Evolutionary conservation across 352 stramenopile species (phyloP), one percentile per base, ranked within the genome.

Genomic region (Phytophthora europaea): DNA sequence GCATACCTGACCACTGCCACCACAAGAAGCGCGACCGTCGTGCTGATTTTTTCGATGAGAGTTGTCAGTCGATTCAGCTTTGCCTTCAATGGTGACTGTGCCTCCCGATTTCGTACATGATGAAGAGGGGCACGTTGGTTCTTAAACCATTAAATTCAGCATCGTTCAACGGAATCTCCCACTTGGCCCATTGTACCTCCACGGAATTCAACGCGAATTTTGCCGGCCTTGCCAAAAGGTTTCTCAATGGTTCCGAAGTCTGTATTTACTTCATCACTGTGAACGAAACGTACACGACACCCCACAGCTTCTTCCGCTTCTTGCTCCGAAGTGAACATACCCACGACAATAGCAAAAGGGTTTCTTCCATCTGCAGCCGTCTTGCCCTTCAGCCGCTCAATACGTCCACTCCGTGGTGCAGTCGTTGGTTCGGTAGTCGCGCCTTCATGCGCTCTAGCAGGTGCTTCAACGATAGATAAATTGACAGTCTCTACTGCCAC

Each of bases 1-100:
- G 98, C 12, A 99, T 73, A 26, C 98, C 98, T 80, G 43, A 99
- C 98, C 20, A 98, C 97, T 6, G 99, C 98, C 31, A 99, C 98
- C 2, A 99, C 90, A 1, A 95, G 64, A 28, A 97, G 65, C 6
- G 87, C 88, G 13, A 94, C 83, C 3, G 75, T 65, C 15, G 91
- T 91, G 20, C 89, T 90, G 6, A 95, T 72, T 66, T 97, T 95
- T 0, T 87, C 89, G 61, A 97, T 97, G 9, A 95, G 81, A 40
- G 94, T 82, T 0, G 90, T 94, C 28, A 98, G 70, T 0, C 75
- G 76, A 33, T 94, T 90, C n/a, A 98, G 86, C 66, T 98, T 98
- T 31, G 76, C 78, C 67, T 97, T 89, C 0, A 98, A 81, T 8
- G 90, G 89, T 18, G 91, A 97, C 73, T 92, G 82, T 0, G 73